Conservation (phyloP, 768 basidiomycete species). For the Suillus tomentosus region DNA sequence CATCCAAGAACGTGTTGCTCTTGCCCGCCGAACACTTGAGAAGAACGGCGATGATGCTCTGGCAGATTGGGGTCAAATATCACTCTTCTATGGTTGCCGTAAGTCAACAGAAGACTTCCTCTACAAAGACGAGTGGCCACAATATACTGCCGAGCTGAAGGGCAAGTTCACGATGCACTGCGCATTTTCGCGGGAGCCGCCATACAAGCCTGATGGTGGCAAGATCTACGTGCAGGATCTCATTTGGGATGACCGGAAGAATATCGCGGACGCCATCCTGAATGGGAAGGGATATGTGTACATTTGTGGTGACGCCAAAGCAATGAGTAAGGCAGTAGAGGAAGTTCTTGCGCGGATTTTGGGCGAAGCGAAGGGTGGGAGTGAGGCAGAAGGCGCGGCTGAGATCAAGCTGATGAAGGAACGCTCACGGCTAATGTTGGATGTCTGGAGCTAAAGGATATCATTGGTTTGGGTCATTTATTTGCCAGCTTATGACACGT, state of each 20-base stretch:
- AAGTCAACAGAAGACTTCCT: constrained; percentile 87
- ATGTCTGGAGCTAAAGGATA: constrained; percentile 78
- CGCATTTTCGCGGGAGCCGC: constrained; percentile 88
- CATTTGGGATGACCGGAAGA: constrained; percentile 82
- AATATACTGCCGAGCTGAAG: constrained; percentile 81
- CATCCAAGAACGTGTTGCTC: constrained; percentile 95
- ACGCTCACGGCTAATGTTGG: constrained; percentile 80
- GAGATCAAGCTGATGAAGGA: constrained; percentile 97
- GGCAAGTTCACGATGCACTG: constrained; percentile 89
- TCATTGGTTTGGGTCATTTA: background rate
- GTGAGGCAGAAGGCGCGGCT: constrained; percentile 84
- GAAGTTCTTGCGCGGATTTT: constrained; percentile 81
- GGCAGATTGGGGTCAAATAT: constrained; percentile 93
- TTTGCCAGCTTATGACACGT: constrained; percentile 5
- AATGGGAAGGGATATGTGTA: constrained; percentile 97
- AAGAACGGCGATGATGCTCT: constrained; percentile 95
- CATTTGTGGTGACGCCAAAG: constrained; percentile 95
- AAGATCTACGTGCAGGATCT: constrained; percentile 99
- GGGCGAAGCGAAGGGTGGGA: constrained; percentile 93
- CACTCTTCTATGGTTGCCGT: constrained; percentile 96
- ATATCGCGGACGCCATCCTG: constrained; percentile 85
- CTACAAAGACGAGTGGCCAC: constrained; percentile 94
- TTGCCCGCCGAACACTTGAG: constrained; percentile 91
- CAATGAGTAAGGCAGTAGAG: constrained; percentile 95
- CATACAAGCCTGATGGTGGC: constrained; percentile 85